A percentile compares a stretch with the other conserved stretches of the same genome.
Evolutionary conservation across 108 stramenopile genomes (phyloP).

Genomic region (Nitzschia putrida): DNA sequence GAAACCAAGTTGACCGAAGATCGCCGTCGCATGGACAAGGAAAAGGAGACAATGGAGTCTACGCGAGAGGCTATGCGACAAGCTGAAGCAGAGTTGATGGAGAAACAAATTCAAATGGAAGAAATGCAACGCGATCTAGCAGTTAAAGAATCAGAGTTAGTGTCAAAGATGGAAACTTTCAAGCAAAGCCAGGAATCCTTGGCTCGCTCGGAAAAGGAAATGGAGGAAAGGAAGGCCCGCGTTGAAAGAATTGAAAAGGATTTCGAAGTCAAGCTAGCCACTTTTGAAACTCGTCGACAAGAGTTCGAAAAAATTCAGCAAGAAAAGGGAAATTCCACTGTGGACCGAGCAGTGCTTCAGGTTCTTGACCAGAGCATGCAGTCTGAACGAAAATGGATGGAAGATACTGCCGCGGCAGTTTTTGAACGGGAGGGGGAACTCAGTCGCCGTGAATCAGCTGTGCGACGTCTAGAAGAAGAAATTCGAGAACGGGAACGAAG

Average conservation of each 20-base stretch:
- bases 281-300: not conserved
- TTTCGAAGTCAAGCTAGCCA: not conserved
- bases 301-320: conserved; percentile 14
- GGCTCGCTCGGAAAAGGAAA: not conserved
- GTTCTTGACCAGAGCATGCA: conserved; percentile 45
- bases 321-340: conserved; percentile 4
- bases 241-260: not conserved
- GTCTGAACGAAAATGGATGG: conserved; percentile 45
- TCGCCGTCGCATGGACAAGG: conserved; percentile 32
- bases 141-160: conserved; percentile 18
- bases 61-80: conserved; percentile 15
- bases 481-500: conserved; percentile 27
- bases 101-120: conserved; percentile 28
- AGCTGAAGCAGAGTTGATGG: conserved; percentile 26
- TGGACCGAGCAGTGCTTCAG: conserved; percentile 34
- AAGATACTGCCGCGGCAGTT: conserved; percentile 45
- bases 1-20: conserved; percentile 37
- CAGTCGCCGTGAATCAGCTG: conserved; percentile 21
- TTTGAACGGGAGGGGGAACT: conserved; percentile 41
- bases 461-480: conserved; percentile 39
- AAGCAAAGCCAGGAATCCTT: not conserved
- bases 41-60: conserved; percentile 21
- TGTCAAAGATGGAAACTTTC: not conserved
- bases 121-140: not conserved
- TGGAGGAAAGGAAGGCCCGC: conserved; percentile 1